Base-by-base conservation (phyloP, 2,329 filamentous ascomycete genomes). In the Dactylellina sp. region DNA sequence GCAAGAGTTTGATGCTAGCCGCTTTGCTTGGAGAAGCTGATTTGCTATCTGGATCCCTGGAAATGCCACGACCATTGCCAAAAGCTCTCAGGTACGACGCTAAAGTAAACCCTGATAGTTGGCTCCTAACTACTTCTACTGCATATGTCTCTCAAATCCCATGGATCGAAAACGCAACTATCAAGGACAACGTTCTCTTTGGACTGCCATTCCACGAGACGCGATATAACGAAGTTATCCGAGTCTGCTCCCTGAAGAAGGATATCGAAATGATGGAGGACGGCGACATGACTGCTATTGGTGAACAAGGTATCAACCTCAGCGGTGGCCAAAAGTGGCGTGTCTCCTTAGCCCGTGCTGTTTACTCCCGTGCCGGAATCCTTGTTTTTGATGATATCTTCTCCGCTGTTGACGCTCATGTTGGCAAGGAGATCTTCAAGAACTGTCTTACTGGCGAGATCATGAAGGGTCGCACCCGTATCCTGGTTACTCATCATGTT, bases 281-380 rank as follows among this genome's bases (percentile, higher is more conserved):
- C 78, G 91, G 91, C 2, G 91, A 95, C 77, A 81, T 86, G 50
- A 96, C 92, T 0, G 90, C 93, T 78, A 91, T 96, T 59, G 92
- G 92, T 9, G 90, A 91, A 1, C 93, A 94, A 75, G 92, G 92
- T 5, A 91, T 95, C 77, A 93, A 94, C 77, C 83, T 96, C 5
- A 92, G 89, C 75, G 92, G 92, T 75, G 92, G 92, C 0, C 92
- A 96, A 80, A 88, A 91, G 78, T 93, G 91, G 90, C 86, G 92
- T 59, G 86, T 95, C 32, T 91, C 90, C 0, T 88, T 96, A 77
- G 92, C 91, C 1, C 85, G 92, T 50, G 91, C 91, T 0, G 83
- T 95, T 16, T 95, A 95, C 80, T 93, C 91, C 1, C 85, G 91
- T 12, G 91, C 90, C 0, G 89, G 89, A 0, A 89, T 93, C 75